Conservation (phyloP, 495 filamentous ascomycete genomes). For the Neurospora sublineolata region DNA sequence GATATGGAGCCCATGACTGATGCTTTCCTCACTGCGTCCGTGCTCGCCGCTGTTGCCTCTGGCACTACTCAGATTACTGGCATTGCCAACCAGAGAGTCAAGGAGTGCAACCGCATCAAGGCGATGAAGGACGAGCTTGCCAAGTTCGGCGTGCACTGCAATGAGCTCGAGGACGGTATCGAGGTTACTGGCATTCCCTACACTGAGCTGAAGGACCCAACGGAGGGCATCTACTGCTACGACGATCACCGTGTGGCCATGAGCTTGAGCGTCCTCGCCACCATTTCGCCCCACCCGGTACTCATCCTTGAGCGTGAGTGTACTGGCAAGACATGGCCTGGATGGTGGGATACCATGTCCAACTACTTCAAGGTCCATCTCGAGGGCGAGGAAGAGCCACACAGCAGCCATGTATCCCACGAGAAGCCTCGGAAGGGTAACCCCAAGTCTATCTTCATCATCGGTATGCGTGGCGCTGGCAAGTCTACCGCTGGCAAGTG, state of each 20-base stretch:
- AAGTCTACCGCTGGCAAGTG: conserved; percentile 89
- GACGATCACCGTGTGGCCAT: conserved; percentile 98
- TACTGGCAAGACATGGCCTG: conserved; percentile 97
- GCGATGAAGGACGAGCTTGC: conserved; percentile 94
- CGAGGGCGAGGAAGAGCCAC: conserved; percentile 54
- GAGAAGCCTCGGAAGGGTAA: conserved; percentile 26
- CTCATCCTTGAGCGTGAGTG: conserved; percentile 84
- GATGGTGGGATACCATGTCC: conserved; percentile 89
- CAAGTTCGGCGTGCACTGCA: conserved; percentile 86
- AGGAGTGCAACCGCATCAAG: conserved; percentile 93
- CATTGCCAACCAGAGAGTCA: conserved; percentile 97
- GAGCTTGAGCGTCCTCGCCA: conserved; percentile 88
- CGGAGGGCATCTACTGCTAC: conserved; percentile 74
- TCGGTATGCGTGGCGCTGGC: conserved; percentile 95
- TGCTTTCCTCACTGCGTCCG: conserved; percentile 89
- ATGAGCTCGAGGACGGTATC: conserved; percentile 86
- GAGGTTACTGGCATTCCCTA: conserved; percentile 62
- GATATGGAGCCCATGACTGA: conserved; percentile 99
- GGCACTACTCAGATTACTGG: conserved; percentile 78
- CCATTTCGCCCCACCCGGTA: conserved; percentile 60
- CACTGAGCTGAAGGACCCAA: conserved; percentile 47
- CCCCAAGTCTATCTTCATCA: conserved; percentile 71
- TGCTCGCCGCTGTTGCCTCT: conserved; percentile 83
- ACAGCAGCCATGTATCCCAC: conserved; percentile 23
- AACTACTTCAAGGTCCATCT: conserved; percentile 63